These are phyloP conservation scores for Gaultheria prostrata DNA, from an alignment of 148 eudicot species.

Conservation along the genomic window DNA sequence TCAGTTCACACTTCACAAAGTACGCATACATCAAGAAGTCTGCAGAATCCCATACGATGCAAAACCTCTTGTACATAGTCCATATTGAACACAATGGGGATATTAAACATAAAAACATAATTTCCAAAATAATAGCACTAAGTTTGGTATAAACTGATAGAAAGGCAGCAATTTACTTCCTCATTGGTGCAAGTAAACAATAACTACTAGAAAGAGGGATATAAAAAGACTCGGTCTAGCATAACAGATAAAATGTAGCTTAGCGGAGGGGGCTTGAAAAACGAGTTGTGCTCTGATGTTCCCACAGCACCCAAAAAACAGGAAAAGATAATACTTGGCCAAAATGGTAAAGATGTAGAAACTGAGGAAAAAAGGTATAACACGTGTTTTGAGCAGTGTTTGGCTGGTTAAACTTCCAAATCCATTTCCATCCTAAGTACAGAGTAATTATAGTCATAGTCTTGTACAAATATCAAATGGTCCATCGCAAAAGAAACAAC, in stretches of 20 bases:
- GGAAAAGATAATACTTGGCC: neutral
- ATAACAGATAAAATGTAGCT: neutral
- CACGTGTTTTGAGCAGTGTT: neutral
- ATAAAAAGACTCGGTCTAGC: neutral
- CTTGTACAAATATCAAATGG: no score
- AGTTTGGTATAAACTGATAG: neutral
- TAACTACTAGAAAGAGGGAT: neutral
- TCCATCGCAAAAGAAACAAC: neutral
- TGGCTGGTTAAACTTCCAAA: neutral
- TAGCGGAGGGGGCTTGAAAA: neutral
- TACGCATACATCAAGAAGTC: neutral
- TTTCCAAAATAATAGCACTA: neutral
- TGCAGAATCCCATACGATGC: neutral
- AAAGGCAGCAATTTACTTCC: neutral
- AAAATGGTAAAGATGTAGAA: neutral
- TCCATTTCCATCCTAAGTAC: neutral
- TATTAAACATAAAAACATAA: neutral
- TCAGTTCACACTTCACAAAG: neutral
- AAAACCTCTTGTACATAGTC: neutral
- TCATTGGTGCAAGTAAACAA: conserved; percentile 7
- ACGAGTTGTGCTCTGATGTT: neutral
- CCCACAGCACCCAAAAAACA: neutral
- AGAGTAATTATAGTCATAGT: no score
- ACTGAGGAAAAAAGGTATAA: neutral
- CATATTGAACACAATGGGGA: neutral